These are phyloP conservation scores for Fusarium algeriense DNA, from an alignment of 2,329 filamentous ascomycete genomes.

Conservation along the genomic window DNA sequence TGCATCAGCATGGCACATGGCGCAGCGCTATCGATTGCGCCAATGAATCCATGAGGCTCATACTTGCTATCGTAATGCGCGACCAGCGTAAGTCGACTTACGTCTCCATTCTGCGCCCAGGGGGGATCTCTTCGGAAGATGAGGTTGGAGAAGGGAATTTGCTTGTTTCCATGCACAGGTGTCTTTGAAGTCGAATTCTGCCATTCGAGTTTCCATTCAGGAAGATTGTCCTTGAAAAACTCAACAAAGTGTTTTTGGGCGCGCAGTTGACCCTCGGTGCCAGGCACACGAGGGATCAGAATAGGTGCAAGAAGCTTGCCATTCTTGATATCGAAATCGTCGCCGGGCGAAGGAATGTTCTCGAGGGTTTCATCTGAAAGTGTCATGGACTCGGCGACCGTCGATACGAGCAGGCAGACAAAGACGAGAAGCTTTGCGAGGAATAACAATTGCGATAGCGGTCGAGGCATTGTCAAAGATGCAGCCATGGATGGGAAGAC, in stretches of 20 bases:
- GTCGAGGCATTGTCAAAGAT: constrained; percentile 36
- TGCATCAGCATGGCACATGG: constrained; percentile 96
- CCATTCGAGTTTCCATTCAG: constrained; percentile 82
- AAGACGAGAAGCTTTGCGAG: constrained; percentile 37
- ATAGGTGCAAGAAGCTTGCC: constrained; percentile 87
- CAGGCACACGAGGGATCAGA: constrained; percentile 87
- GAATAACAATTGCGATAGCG: constrained; percentile 30
- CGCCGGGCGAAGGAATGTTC: constrained; percentile 76
- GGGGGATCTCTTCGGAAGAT: constrained; percentile 91
- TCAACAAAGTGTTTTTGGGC: constrained; percentile 85
- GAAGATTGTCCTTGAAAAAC: constrained; percentile 82
- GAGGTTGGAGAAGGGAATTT: constrained; percentile 88
- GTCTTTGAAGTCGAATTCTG: constrained; percentile 93
- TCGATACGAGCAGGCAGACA: constrained; percentile 36
- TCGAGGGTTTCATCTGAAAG: constrained; percentile 82
- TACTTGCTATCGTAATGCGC: constrained; percentile 95
- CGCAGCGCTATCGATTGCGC: constrained; percentile 92
- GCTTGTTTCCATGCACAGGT: constrained; percentile 75
- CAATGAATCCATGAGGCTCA: constrained; percentile 86
- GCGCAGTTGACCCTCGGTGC: constrained; percentile 78
- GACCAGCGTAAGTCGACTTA: constrained; percentile 84
- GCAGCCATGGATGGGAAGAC: constrained; percentile 29
- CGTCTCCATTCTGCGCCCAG: constrained; percentile 78
- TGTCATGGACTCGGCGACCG: constrained; percentile 57
- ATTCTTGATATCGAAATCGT: constrained; percentile 81